Percentiles rank a stretch among this genome's conserved stretches.
Evolutionary conservation across 129 eudicot species (phyloP).

Genomic region (Dittrichia graveolens): DNA sequence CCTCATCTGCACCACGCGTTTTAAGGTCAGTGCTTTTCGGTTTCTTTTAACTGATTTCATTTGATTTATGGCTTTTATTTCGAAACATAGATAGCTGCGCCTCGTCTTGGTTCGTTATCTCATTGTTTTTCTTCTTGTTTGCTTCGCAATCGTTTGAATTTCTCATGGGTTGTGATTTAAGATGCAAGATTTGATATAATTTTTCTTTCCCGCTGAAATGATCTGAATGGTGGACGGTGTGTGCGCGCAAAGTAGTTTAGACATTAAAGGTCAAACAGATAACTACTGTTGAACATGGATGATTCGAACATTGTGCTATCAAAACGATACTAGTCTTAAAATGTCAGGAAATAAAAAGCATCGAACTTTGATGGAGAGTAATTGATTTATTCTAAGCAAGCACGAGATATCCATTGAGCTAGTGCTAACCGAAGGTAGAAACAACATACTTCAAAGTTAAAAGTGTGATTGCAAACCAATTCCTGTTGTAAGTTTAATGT

Average conservation of each 20-base stretch:
- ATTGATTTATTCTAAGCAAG: not conserved
- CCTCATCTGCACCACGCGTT: conserved; percentile 1
- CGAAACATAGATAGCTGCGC: not conserved
- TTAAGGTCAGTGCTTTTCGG: conserved; percentile 4
- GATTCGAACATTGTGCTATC: not conserved
- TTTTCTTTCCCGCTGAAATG: not conserved
- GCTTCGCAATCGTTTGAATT: not conserved
- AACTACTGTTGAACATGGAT: not conserved
- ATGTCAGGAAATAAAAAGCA: not conserved
- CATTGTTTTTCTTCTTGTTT: not conserved
- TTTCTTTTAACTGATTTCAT: not conserved
- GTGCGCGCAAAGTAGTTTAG: conserved; percentile 1
- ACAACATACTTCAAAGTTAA: not conserved
- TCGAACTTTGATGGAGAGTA: conserved; percentile 17
- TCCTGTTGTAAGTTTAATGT: not conserved
- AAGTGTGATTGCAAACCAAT: not conserved
- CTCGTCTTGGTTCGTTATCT: not conserved
- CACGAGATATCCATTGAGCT: not conserved
- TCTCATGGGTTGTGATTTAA: conserved; percentile 8
- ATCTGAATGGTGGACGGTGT: conserved; percentile 18
- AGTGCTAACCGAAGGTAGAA: not conserved
- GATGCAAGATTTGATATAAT: not conserved
- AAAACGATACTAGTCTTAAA: not conserved
- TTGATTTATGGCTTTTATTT: not conserved
- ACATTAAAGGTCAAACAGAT: conserved; percentile 3